Evolutionary conservation across 176 grass and related monocot genomes (phyloP).

Genomic region (Carex littledalei): DNA sequence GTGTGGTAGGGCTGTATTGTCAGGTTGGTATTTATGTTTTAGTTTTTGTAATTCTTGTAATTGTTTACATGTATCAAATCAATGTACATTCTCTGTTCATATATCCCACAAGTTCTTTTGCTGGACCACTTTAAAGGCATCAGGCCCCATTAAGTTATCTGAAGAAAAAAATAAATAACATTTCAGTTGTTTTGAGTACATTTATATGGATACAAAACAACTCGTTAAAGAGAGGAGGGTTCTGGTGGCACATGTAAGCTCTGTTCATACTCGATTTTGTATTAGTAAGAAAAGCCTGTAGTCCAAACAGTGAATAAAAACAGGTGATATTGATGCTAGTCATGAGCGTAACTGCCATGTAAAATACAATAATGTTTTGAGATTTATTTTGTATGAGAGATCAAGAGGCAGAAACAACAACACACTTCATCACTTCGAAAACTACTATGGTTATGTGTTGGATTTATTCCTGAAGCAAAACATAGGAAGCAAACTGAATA

Average conservation of each 20-base stretch:
- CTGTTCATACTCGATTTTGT: background rate
- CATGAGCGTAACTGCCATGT: background rate
- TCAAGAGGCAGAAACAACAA: background rate
- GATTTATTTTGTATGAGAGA: background rate
- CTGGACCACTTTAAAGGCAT: background rate
- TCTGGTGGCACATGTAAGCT: background rate
- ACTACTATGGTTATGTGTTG: background rate
- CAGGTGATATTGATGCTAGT: background rate
- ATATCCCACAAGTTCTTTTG: background rate
- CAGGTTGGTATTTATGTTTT: background rate
- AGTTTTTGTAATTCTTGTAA: slow-evolving; percentile 1
- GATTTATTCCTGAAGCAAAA: background rate
- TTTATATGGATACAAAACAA: background rate
- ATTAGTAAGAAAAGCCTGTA: background rate
- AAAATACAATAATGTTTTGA: background rate
- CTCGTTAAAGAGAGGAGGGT: background rate
- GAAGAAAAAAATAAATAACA: background rate
- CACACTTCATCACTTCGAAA: background rate
- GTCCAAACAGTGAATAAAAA: background rate
- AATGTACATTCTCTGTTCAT: slow-evolving; percentile 5
- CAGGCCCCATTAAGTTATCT: background rate
- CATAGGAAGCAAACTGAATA: background rate
- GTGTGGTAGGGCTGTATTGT: background rate
- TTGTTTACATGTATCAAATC: slow-evolving; percentile 9
- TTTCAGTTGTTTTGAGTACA: background rate